Conservation (phyloP, 192 early-diverging fungal species). For the Glomus cerebriforme region DNA sequence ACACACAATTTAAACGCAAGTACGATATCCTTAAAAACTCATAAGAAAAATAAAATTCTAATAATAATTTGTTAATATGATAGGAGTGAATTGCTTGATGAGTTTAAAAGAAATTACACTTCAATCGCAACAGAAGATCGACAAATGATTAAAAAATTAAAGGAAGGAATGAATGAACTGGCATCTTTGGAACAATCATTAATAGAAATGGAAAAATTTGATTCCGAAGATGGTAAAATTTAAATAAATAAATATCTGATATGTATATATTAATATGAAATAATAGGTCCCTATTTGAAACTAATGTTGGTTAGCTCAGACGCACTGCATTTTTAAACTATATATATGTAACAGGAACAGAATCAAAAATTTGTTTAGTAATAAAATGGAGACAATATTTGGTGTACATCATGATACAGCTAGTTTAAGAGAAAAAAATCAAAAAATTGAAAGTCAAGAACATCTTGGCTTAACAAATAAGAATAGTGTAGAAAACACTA, state of each 20-base stretch:
- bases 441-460: background rate
- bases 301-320: too few relatives aligned
- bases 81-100: conserved; percentile 15
- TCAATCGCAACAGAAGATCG: conserved; percentile 7
- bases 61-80: background rate
- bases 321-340: too few relatives aligned
- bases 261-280: too few relatives aligned
- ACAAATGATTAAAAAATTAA: conserved; percentile 14
- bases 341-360: background rate
- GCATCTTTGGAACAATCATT: background rate
- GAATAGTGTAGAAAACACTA: background rate
- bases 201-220: background rate
- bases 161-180: conserved; percentile 4
- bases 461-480: background rate
- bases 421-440: conserved; percentile 16
- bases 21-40: background rate
- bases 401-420: conserved; percentile 3
- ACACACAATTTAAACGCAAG: conserved; percentile 19
- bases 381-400: conserved; percentile 7
- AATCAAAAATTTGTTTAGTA: background rate
- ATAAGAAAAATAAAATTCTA: background rate
- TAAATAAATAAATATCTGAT: background rate
- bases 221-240: background rate
- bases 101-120: conserved; percentile 3
- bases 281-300: too few relatives aligned